Conservation (phyloP, 257 asterid genomes). For the Solanum sejunctum region DNA sequence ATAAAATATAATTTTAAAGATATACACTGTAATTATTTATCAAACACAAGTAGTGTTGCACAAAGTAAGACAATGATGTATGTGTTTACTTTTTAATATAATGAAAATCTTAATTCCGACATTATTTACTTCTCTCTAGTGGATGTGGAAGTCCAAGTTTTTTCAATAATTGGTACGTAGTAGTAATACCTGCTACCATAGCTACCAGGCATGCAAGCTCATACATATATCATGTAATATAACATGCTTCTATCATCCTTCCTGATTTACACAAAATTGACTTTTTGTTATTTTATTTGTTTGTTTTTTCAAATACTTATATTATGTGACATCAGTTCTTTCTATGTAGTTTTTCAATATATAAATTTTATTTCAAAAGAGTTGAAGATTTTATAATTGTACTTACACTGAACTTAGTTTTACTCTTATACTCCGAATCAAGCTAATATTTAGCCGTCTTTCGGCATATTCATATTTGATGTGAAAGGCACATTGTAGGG, state of each 20-base stretch:
- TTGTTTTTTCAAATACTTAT: too few species aligned
- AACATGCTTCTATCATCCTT: not conserved
- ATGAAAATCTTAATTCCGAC: not conserved
- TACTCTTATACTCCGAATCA: too few species aligned
- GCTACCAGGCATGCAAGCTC: not conserved
- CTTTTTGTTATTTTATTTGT: not conserved
- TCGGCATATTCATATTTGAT: not conserved
- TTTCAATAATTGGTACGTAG: not conserved
- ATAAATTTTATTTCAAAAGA: too few species aligned
- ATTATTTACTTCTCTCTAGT: not conserved
- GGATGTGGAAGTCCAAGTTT: not conserved
- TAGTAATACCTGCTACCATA: not conserved
- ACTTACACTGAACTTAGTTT: too few species aligned
- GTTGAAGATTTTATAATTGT: accelerated
- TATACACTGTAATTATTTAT: too few species aligned
- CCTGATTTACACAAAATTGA: not conserved
- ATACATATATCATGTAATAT: not conserved
- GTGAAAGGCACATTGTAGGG: not conserved
- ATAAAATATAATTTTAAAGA: not conserved
- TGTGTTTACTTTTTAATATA: too few species aligned
- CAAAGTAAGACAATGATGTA: not conserved
- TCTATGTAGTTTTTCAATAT: too few species aligned
- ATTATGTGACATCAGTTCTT: too few species aligned
- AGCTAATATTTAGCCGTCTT: too few species aligned
- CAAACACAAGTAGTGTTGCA: not conserved